Base-by-base conservation (phyloP, 768 basidiomycete genomes). In the Lactarius tabidus region DNA sequence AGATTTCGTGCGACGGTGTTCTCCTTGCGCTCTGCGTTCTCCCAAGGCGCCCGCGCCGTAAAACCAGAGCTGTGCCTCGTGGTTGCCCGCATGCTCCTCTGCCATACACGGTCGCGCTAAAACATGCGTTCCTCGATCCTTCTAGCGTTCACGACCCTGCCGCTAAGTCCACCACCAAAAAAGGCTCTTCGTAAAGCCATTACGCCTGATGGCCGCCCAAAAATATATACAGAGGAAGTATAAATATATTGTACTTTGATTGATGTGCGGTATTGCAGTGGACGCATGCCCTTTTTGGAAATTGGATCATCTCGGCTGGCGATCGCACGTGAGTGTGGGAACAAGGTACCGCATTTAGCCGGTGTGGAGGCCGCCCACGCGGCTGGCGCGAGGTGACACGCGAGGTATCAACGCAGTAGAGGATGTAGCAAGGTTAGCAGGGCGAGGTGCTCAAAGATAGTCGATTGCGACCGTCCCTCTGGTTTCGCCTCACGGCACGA, bases 61-160 rank as follows among this genome's bases (percentile, higher is more conserved):
- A 26, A 33, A 9, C 31, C 35, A 26, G 9, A 51, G 28, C 48
- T 15, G 31, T 18, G 43, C 64, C 64, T 52, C 59, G 28, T 61
- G 63, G 63, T 23, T 65, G 9, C 31, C 64, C 63, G 35, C 63
- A 67, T 67, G 62, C 64, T 15, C 45, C 57, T n/a, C 39, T 65
- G 51, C 57, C 64, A 51, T 59, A 58, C 52, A 36, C 57, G 43
- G 57, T 18, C 52, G 26, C 41, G 12, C 63, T 67, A 65, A 48
- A 17, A 59, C 57, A 29, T 65, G 17, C 54, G 57, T 59, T 52
- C 15, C 41, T 39, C 52, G 31, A 54, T 53, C 45, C 23, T 54
- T 63, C 26, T 29, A 64, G 66, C 31, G 55, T 56, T 23, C 56
- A 33, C 2, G 64, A 61, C 64, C 36, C 54, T 57, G 29, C 59